These are phyloP conservation scores for Cladosporium velox DNA, from an alignment of 2,329 filamentous ascomycete species.

Conservation along the genomic window DNA sequence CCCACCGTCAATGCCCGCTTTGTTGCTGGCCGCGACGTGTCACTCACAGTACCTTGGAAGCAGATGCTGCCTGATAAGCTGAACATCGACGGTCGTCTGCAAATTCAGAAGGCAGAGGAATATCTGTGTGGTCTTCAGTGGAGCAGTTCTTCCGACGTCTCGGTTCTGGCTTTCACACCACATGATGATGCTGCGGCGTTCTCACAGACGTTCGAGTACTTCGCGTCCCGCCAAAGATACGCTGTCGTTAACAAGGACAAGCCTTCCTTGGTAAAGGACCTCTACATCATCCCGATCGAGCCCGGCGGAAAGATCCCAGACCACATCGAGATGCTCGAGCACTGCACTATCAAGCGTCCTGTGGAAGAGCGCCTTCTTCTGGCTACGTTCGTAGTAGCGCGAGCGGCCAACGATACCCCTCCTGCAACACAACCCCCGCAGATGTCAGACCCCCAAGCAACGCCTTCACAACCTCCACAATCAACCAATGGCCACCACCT, in stretches of 20 bases:
- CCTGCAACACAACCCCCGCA: background rate
- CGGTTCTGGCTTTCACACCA: slow-evolving; percentile 71
- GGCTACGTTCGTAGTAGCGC: slow-evolving; percentile 80
- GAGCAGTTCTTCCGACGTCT: slow-evolving; percentile 78
- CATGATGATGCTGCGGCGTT: slow-evolving; percentile 66
- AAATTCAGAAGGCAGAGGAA: slow-evolving; percentile 78
- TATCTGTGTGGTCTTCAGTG: slow-evolving; percentile 88
- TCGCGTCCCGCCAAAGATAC: slow-evolving; percentile 77
- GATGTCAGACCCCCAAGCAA: background rate
- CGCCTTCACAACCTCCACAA: slow-evolving; percentile 24
- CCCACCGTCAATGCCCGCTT: slow-evolving; percentile 71
- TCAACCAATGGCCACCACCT: slow-evolving; percentile 27
- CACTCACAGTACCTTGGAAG: slow-evolving; percentile 67
- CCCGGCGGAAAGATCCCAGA: slow-evolving; percentile 72
- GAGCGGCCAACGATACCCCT: slow-evolving; percentile 40
- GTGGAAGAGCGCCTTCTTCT: slow-evolving; percentile 76
- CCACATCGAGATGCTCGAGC: slow-evolving; percentile 85
- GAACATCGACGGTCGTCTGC: slow-evolving; percentile 76
- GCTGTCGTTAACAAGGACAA: slow-evolving; percentile 74
- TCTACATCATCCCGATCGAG: slow-evolving; percentile 85
- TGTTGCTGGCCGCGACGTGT: slow-evolving; percentile 80
- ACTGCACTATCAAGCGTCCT: slow-evolving; percentile 73
- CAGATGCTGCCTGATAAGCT: slow-evolving; percentile 71
- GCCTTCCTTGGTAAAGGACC: slow-evolving; percentile 71
- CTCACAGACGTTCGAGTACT: slow-evolving; percentile 82